A percentile compares a stretch with the other conserved stretches of the same genome.
phyloP scores from a whole-genome alignment of 768 basidiomycete species.

The Leucocoprinus leucothites region DNA sequence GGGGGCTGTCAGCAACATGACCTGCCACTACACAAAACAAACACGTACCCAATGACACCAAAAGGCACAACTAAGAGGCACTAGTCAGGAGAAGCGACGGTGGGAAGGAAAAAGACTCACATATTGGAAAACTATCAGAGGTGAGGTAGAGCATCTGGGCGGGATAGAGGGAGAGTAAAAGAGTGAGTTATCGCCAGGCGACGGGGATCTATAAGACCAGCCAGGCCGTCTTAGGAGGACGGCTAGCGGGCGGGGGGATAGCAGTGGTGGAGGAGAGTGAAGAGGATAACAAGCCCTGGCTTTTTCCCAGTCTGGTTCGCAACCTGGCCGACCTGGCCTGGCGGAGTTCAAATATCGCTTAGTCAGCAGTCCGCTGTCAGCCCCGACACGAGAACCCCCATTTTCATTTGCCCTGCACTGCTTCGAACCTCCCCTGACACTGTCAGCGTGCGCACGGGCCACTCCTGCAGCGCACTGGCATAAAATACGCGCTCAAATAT shows the following conservation, averaged over 20 bases:
- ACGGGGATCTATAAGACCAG: slow-evolving; percentile 19
- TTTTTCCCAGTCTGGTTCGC: not conserved
- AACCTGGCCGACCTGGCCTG: not conserved
- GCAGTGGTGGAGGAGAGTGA: slow-evolving; percentile 6
- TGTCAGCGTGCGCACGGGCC: too few species aligned
- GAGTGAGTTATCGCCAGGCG: slow-evolving; percentile 39
- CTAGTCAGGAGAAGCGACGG: slow-evolving; percentile 2
- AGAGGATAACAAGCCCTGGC: slow-evolving; percentile 8
- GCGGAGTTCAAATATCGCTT: slow-evolving; percentile 8
- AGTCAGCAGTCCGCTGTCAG: not conserved
- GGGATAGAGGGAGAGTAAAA: slow-evolving; percentile 25
- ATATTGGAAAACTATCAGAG: slow-evolving; percentile 87
- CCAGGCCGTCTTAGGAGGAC: slow-evolving; percentile 7
- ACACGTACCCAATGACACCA: slow-evolving; percentile 74
- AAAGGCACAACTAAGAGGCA: slow-evolving; percentile 76
- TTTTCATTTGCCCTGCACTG: not conserved
- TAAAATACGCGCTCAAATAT: too few species aligned
- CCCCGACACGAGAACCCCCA: too few species aligned
- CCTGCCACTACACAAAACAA: too few species aligned
- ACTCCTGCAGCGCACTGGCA: too few species aligned
- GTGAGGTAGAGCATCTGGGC: slow-evolving; percentile 81
- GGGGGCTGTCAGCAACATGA: not conserved
- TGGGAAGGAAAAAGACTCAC: slow-evolving; percentile 45
- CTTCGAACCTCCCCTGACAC: not conserved
- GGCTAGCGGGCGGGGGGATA: slow-evolving; percentile 8